Conservation (phyloP, 345 rosid genomes). For the Iberis pinnata region DNA sequence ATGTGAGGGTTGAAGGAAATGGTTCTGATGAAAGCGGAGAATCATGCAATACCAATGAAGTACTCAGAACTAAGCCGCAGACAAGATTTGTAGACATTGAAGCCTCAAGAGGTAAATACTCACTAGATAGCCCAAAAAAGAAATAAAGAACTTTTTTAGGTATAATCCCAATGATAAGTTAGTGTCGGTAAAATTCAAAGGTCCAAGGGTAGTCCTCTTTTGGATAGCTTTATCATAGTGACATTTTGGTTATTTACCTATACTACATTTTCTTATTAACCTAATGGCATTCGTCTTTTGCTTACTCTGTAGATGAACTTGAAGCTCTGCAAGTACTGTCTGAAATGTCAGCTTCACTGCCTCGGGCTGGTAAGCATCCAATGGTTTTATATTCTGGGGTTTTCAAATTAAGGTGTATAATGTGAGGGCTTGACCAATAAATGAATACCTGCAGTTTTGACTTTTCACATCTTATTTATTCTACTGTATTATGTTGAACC, state of each 20-base stretch:
- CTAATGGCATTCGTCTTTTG: constrained; percentile 1
- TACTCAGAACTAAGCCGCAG: constrained; percentile 31
- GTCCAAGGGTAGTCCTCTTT: not conserved
- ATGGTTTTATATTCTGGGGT: not conserved
- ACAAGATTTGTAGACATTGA: constrained; percentile 37
- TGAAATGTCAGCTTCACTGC: constrained; percentile 44
- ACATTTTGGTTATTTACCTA: not conserved
- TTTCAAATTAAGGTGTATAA: not conserved
- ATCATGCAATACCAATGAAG: constrained; percentile 76
- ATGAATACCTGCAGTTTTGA: constrained; percentile 4
- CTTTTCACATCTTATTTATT: constrained; percentile 8
- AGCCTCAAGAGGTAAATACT: constrained; percentile 35
- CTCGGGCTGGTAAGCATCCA: constrained; percentile 34
- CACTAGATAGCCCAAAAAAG: constrained; percentile 34
- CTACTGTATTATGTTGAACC: constrained; percentile 19
- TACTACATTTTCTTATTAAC: not conserved
- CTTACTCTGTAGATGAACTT: constrained; percentile 48
- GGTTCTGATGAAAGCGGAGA: constrained; percentile 60
- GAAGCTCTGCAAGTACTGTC: constrained; percentile 66
- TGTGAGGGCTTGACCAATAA: not conserved
- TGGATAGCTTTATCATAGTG: constrained; percentile 13
- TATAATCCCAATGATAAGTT: constrained; percentile 24
- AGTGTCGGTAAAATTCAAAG: not conserved
- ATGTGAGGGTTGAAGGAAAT: constrained; percentile 38
- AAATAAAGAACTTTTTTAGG: constrained; percentile 47